These are phyloP conservation scores for Naganishia cerealis DNA, from an alignment of 1,284 basidiomycete genomes.

Conservation along the genomic window DNA sequence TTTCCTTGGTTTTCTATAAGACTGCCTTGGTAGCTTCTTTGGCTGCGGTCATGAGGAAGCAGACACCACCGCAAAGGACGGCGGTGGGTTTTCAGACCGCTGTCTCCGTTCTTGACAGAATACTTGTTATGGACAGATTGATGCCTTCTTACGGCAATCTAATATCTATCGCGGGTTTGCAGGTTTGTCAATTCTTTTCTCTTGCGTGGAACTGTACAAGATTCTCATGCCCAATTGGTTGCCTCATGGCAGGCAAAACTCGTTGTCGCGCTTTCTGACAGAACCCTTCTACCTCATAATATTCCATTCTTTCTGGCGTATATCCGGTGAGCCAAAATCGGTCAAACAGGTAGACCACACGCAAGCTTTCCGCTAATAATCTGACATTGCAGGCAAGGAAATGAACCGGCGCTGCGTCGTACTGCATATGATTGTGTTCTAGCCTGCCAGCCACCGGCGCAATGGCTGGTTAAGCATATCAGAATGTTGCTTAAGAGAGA, in stretches of 20 bases:
- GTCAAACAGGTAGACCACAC: background rate
- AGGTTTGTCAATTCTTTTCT: slow-evolving; percentile 61
- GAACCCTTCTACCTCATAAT: slow-evolving; percentile 78
- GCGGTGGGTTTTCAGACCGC: slow-evolving; percentile 66
- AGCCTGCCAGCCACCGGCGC: slow-evolving; percentile 64
- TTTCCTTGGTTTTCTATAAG: slow-evolving; percentile 29
- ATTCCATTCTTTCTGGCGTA: slow-evolving; percentile 79
- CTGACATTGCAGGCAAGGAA: slow-evolving; percentile 69
- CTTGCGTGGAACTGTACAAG: slow-evolving; percentile 30
- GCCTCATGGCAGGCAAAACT: slow-evolving; percentile 20
- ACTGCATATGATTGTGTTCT: slow-evolving; percentile 92
- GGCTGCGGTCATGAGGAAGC: slow-evolving; percentile 24
- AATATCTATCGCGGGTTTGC: slow-evolving; percentile 82
- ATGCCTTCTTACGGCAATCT: slow-evolving; percentile 94
- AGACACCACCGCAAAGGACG: slow-evolving; percentile 14
- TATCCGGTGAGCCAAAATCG: slow-evolving; percentile 66
- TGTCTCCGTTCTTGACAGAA: slow-evolving; percentile 78
- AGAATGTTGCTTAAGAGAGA: slow-evolving; percentile 86
- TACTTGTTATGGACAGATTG: slow-evolving; percentile 89
- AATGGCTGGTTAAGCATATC: slow-evolving; percentile 83
- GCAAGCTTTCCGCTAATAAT: background rate
- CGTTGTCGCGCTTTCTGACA: slow-evolving; percentile 74
- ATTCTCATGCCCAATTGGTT: background rate
- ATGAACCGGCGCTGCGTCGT: slow-evolving; percentile 84
- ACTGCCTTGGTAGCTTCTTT: slow-evolving; percentile 24